Conservation (phyloP, 1,284 basidiomycete species). For the Phylloboletellus chloephorus region DNA sequence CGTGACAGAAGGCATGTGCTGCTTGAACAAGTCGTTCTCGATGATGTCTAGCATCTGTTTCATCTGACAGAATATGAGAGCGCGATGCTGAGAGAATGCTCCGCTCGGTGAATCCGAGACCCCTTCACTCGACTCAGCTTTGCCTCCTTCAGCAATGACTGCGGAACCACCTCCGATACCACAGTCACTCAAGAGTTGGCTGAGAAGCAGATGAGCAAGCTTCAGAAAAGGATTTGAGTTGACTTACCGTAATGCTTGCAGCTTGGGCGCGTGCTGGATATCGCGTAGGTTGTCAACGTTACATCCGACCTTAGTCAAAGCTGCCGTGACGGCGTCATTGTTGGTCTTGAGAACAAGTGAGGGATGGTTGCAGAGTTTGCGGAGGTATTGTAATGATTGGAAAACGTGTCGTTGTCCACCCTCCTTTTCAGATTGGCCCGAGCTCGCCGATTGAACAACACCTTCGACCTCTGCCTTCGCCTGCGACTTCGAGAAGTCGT, state of each 20-base stretch:
- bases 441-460: slow-evolving; percentile 46
- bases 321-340: slow-evolving; percentile 54
- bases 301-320: slow-evolving; percentile 54
- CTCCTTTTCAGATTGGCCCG: slow-evolving; percentile 38
- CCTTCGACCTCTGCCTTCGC: slow-evolving; percentile 64
- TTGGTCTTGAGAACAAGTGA: slow-evolving; percentile 78
- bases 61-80: slow-evolving; percentile 98
- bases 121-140: slow-evolving; percentile 59
- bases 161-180: slow-evolving; percentile 73
- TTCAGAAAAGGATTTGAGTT: slow-evolving; percentile 1
- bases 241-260: slow-evolving; percentile 81
- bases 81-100: slow-evolving; percentile 89
- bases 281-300: slow-evolving; percentile 56
- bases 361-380: slow-evolving; percentile 98
- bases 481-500: slow-evolving; percentile 84
- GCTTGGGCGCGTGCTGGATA: slow-evolving; percentile 89
- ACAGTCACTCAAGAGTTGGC: slow-evolving; percentile 91
- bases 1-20: slow-evolving; percentile 90
- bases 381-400: slow-evolving; percentile 93
- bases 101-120: slow-evolving; percentile 48
- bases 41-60: slow-evolving; percentile 99
- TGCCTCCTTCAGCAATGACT: slow-evolving; percentile 45
- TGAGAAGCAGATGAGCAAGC: slow-evolving; percentile 30
- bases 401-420: slow-evolving; percentile 81
- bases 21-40: slow-evolving; percentile 87